phyloP scores from a whole-genome alignment of 441 rosid species.

The Biscutella laevigata region DNA sequence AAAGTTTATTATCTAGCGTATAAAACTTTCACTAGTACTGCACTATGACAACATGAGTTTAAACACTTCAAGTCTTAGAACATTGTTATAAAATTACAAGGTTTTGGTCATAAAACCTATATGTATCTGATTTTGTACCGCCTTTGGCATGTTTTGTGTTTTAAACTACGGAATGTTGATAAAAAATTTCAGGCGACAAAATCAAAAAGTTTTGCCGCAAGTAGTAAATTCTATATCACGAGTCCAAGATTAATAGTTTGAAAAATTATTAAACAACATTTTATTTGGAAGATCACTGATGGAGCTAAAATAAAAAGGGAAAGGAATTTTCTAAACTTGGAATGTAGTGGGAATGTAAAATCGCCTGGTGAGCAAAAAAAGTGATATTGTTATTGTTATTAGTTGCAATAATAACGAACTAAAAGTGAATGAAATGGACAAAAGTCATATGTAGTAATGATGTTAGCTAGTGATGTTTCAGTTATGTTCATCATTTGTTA shows the following conservation, averaged over 20 bases:
- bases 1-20: no score
- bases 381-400: constrained; percentile 14
- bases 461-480: constrained; percentile 14
- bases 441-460: constrained; percentile 25
- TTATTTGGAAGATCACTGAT: not conserved
- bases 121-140: no score
- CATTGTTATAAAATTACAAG: no score
- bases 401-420: constrained; percentile 20
- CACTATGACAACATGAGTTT: no score
- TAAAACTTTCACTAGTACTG: no score
- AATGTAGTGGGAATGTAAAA: constrained; percentile 12
- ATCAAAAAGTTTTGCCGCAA: not conserved
- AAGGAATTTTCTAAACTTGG: constrained; percentile 11
- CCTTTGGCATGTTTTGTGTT: no score
- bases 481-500: constrained; percentile 24
- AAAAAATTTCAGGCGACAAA: no score
- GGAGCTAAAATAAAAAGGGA: not conserved
- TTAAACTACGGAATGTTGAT: no score
- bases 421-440: constrained; percentile 17
- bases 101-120: no score
- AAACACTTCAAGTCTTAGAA: no score
- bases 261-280: not conserved
- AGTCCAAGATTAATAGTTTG: not conserved
- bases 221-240: not conserved
- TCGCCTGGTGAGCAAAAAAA: constrained; percentile 18